A percentile compares a stretch with the other conserved stretches of the same genome.
Conservation (phyloP, 139 green algal genomes). For the Chlorella sp. region DNA sequence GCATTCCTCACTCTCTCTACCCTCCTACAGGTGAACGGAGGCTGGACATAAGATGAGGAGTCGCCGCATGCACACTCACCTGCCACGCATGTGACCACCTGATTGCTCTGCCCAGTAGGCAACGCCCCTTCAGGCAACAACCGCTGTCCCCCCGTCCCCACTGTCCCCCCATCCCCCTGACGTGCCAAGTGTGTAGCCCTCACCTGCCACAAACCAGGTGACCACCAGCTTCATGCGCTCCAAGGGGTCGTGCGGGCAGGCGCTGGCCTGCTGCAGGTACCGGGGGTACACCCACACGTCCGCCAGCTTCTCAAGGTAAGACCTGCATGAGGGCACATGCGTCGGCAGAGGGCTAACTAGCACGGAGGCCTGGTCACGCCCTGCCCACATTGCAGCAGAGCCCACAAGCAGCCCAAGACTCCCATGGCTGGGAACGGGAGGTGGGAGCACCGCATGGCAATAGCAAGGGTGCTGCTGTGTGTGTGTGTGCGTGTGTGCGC, state of each 20-base stretch:
- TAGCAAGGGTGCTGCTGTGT: too few species aligned
- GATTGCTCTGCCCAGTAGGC: neutral
- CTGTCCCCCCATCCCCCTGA: neutral
- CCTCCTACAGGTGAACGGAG: too few species aligned
- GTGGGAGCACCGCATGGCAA: too few species aligned
- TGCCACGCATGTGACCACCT: neutral
- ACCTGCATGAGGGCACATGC: too few species aligned
- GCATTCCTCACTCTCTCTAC: too few species aligned
- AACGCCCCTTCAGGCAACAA: neutral
- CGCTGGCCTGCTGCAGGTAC: constrained; percentile 40
- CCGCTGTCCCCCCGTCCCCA: neutral
- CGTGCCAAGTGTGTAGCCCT: neutral
- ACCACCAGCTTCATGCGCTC: constrained; percentile 64
- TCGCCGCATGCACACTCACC: too few species aligned
- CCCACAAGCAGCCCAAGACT: too few species aligned
- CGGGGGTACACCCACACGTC: constrained; percentile 48
- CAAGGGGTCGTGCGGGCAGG: constrained; percentile 43
- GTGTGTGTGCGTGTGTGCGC: neutral
- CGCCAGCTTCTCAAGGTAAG: constrained; percentile 80
- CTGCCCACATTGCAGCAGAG: too few species aligned
- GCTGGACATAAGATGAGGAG: too few species aligned
- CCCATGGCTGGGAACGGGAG: too few species aligned
- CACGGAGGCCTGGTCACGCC: too few species aligned
- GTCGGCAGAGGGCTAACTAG: too few species aligned
- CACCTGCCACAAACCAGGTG: constrained; percentile 67